phyloP scores from a whole-genome alignment of 805 yeast genomes.

The Candida ascalaphidarum region DNA sequence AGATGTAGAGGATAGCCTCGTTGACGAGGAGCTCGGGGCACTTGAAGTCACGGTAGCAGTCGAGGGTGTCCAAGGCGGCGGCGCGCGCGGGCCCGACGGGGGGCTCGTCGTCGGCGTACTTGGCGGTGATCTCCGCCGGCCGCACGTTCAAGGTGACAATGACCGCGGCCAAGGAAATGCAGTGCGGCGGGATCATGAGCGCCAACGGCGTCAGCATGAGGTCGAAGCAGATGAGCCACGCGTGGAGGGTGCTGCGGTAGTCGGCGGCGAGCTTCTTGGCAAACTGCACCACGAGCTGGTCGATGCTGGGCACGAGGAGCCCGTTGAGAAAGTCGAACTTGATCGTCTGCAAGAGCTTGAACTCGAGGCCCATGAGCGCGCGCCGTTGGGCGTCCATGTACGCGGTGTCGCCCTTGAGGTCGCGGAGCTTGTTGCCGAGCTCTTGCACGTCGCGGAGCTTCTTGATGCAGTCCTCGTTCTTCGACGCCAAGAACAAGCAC shows the following conservation, averaged over 20 bases:
- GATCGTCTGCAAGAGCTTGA: constrained; percentile 64
- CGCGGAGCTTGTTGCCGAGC: constrained; percentile 36
- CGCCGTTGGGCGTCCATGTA: constrained; percentile 47
- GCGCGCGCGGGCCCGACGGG: too few species aligned
- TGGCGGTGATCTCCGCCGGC: constrained; percentile 15
- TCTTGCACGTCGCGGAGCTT: constrained; percentile 55
- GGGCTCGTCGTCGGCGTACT: constrained; percentile 8
- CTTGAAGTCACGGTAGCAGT: constrained; percentile 25
- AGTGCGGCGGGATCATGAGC: constrained; percentile 66
- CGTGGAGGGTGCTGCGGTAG: constrained; percentile 41
- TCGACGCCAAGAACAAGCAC: constrained; percentile 61
- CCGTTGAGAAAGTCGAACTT: constrained; percentile 74
- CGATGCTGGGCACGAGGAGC: constrained; percentile 34
- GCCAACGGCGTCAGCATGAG: constrained; percentile 60
- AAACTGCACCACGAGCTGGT: constrained; percentile 56
- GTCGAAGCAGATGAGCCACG: constrained; percentile 78
- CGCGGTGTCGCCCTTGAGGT: constrained; percentile 22
- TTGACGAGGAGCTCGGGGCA: constrained; percentile 37
- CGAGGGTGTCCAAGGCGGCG: constrained; percentile 22
- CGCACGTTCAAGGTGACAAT: constrained; percentile 49
- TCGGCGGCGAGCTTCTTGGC: constrained; percentile 41
- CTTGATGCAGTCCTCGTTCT: constrained; percentile 79
- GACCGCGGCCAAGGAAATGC: constrained; percentile 61
- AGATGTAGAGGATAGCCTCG: constrained; percentile 47
- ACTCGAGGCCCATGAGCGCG: constrained; percentile 53